Evolutionary conservation across 495 filamentous ascomycete genomes (phyloP).

Genomic region (Apiosordaria backusii): DNA sequence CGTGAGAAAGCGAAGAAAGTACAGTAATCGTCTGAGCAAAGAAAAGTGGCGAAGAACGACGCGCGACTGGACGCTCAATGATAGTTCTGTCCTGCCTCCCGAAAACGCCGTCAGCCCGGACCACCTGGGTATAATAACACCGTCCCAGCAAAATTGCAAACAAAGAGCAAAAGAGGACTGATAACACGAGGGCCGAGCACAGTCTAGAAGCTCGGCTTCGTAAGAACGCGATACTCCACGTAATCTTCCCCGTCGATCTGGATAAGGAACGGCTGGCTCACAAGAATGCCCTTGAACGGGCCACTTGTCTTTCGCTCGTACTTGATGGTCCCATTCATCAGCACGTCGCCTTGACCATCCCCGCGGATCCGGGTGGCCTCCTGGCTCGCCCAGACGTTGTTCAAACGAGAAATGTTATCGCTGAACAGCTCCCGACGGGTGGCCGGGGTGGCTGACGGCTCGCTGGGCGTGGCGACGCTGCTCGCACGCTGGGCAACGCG

Average conservation of each 20-base stretch:
- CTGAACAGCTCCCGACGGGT: neutral
- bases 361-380: conserved; percentile 40
- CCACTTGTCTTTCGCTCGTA: conserved; percentile 53
- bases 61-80: neutral
- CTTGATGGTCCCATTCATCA: conserved; percentile 34
- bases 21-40: neutral
- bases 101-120: neutral
- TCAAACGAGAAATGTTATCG: conserved; percentile 42
- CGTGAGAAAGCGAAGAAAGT: neutral
- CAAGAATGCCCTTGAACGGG: conserved; percentile 50
- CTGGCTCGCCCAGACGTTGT: conserved; percentile 46
- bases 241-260: conserved; percentile 57
- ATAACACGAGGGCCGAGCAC: conserved; percentile 17
- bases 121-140: neutral
- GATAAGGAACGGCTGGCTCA: conserved; percentile 49
- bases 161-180: neutral
- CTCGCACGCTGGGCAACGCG: neutral
- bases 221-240: conserved; percentile 55
- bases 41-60: neutral
- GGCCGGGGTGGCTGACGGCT: neutral
- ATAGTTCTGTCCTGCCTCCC: neutral
- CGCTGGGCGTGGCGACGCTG: neutral
- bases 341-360: conserved; percentile 33
- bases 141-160: too few species aligned
- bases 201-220: conserved; percentile 48